These are phyloP conservation scores for Dipteronia sinensis DNA, from an alignment of 345 rosid genomes.

Conservation along the genomic window DNA sequence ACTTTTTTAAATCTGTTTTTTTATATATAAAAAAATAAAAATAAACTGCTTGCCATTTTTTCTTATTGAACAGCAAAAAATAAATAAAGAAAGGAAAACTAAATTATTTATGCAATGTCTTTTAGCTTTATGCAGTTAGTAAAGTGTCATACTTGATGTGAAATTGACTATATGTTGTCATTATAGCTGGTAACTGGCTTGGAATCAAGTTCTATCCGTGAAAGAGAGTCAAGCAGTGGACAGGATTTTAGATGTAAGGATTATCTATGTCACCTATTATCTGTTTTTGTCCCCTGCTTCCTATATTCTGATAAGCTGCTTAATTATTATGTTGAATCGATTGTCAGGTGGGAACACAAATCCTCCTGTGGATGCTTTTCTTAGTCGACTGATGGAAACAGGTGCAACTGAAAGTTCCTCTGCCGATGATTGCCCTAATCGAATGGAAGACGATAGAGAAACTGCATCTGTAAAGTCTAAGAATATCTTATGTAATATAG, in stretches of 20 bases:
- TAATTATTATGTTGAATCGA: conserved; percentile 22
- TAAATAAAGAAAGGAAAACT: not conserved
- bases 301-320: conserved; percentile 1
- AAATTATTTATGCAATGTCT: not conserved
- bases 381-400: conserved; percentile 68
- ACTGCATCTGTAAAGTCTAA: conserved; percentile 41
- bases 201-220: conserved; percentile 55
- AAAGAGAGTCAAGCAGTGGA: conserved; percentile 46
- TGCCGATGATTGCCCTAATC: conserved; percentile 40
- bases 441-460: conserved; percentile 47
- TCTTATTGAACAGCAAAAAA: not conserved
- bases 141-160: conserved; percentile 11
- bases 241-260: conserved; percentile 35
- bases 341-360: conserved; percentile 53
- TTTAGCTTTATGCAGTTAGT: conserved; percentile 14
- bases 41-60: not conserved
- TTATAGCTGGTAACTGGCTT: conserved; percentile 61
- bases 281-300: not conserved
- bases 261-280: not conserved
- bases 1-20: not conserved
- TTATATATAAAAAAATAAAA: too few species aligned
- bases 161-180: conserved; percentile 32
- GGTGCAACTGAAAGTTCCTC: conserved; percentile 93
- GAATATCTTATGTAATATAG: conserved; percentile 52
- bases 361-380: conserved; percentile 56